Evolutionary conservation across 495 filamentous ascomycete species (phyloP).

Genomic region (Penicillium manginii): DNA sequence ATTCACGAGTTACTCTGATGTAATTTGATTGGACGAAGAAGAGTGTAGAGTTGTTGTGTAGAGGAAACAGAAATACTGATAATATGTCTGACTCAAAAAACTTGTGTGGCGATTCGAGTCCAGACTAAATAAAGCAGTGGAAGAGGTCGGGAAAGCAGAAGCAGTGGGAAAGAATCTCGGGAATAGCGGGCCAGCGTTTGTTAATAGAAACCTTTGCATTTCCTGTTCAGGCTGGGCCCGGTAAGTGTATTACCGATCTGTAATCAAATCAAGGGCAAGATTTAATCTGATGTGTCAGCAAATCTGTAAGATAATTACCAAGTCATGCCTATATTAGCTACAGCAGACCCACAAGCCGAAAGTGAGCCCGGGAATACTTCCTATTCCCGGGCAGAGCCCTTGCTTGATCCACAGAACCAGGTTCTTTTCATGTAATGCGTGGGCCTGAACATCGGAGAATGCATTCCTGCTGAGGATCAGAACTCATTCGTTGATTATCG

Average conservation of each 20-base stretch:
- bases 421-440: constrained; percentile 26
- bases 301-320: neutral
- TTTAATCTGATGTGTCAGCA: too few species aligned
- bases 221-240: neutral
- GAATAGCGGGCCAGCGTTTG: constrained; percentile 7
- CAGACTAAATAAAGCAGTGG: constrained; percentile 5
- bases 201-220: neutral
- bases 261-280: neutral
- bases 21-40: neutral
- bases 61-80: neutral
- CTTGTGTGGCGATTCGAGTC: constrained; percentile 16
- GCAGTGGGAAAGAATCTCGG: constrained; percentile 28
- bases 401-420: constrained; percentile 7
- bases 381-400: constrained; percentile 8
- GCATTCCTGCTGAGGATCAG: neutral
- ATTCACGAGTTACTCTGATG: neutral
- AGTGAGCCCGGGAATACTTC: constrained; percentile 12
- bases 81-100: constrained; percentile 5
- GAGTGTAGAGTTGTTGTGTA: neutral
- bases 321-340: neutral
- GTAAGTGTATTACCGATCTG: neutral
- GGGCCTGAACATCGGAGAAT: constrained; percentile 8
- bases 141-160: constrained; percentile 20
- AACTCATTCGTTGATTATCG: neutral
- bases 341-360: neutral